A percentile compares a stretch with the other conserved stretches of the same genome.
These are phyloP conservation scores for Cymbopogon flexuosus DNA, from an alignment of 202 grass and related monocot genomes.

Conservation along the genomic window DNA sequence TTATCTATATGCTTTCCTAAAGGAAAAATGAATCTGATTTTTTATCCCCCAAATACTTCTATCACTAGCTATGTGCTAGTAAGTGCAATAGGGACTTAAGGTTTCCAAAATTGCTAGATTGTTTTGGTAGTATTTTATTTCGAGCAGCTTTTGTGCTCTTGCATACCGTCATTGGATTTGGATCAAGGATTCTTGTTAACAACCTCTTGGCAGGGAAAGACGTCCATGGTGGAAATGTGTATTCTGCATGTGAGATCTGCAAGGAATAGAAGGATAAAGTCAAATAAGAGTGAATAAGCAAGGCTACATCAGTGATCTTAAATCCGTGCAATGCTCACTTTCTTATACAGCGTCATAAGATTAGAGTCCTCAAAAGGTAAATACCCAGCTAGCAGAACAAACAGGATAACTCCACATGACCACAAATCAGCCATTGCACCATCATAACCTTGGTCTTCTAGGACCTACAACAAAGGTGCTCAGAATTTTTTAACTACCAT, in stretches of 20 bases:
- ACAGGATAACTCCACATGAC: constrained; percentile 86
- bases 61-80: not conserved
- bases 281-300: constrained; percentile 16
- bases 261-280: not conserved
- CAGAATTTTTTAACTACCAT: not conserved
- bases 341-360: constrained; percentile 81
- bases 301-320: constrained; percentile 2
- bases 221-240: constrained; percentile 61
- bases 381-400: constrained; percentile 83
- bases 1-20: not conserved
- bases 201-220: constrained; percentile 75
- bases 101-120: not conserved
- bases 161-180: constrained; percentile 75
- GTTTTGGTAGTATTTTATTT: not conserved
- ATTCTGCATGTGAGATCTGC: constrained; percentile 72
- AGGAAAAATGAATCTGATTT: not conserved
- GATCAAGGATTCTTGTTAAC: constrained; percentile 76
- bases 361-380: constrained; percentile 88
- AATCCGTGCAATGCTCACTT: constrained; percentile 50
- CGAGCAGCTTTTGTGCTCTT: constrained; percentile 30
- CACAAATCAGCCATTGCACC: constrained; percentile 79
- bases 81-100: not conserved
- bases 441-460: constrained; percentile 80
- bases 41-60: not conserved
- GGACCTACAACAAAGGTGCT: constrained; percentile 38